Base-by-base conservation (phyloP, 192 early-diverging fungal genomes). In the Coemansia sp. region DNA sequence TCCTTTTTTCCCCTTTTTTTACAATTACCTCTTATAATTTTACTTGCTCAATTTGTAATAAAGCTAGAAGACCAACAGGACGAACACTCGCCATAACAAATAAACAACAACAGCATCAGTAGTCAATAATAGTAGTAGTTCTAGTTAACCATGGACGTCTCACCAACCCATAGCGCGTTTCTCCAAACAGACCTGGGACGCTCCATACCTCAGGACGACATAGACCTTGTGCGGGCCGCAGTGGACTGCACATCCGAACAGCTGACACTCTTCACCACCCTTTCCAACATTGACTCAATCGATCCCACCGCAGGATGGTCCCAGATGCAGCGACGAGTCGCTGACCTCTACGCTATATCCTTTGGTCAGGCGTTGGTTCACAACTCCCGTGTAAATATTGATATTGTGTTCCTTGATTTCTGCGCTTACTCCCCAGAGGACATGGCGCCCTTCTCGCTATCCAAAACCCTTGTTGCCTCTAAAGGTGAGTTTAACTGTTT, bases 301-400 rank as follows among this genome's bases (percentile, higher is more conserved):
- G 64, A 20, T 17, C 51, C 32, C 5, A 56, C 17, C 43, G 41
- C 11, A 20, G 79, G 79, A 5, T 82, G 79, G 79, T 61, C 68
- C 58, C 70, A 68, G 49, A 76, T 82, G 79, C 79, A 82, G 67
- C 74, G 69, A 16, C 79, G 74, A 10, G 51, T 82, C 9, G 70
- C 79, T 17, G 79, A 82, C 56, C 67, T 82, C 20, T 82, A 82
- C 42, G 69, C 67, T 5, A 42, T 70, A 14, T 41, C 74, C 22
- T 66, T 65, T 49, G 68, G 65, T 22, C 68, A 43, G 61, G 65
- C 71, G 7, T 62, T 77, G 19, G 64, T 60, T 11, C 63, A 32
- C 43, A 46, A 64, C 11, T 20, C 41, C 48, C 13, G 9, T 25
- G 32, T 45, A n/a, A 55, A 10, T 7, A 32, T 76, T 7, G 71